phyloP scores from a whole-genome alignment of 2,329 filamentous ascomycete species.

The Graphilbum sp. region DNA sequence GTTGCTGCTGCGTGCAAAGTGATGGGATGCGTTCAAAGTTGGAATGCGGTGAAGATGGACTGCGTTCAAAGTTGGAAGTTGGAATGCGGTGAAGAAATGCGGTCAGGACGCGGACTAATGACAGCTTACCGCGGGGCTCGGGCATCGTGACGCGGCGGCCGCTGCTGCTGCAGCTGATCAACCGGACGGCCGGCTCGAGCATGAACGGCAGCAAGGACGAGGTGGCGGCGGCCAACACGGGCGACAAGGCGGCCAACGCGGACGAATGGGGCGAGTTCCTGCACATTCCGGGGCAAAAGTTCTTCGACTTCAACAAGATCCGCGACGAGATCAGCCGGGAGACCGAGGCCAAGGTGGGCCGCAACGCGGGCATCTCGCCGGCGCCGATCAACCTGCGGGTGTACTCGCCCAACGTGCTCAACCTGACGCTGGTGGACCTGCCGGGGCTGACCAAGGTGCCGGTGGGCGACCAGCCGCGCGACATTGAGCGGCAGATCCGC shows the following conservation, averaged over 20 bases:
- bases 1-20: no score
- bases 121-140: conserved; percentile 84
- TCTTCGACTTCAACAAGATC: conserved; percentile 89
- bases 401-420: conserved; percentile 92
- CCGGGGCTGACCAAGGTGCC: conserved; percentile 95
- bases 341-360: conserved; percentile 48
- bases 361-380: conserved; percentile 95
- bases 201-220: conserved; percentile 59
- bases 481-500: conserved; percentile 97
- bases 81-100: no score
- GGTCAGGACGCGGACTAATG: no score
- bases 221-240: conserved; percentile 42
- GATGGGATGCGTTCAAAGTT: not conserved
- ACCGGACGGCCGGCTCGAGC: conserved; percentile 50
- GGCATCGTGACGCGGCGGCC: conserved; percentile 95
- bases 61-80: no score
- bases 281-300: conserved; percentile 83
- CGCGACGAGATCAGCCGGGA: conserved; percentile 93
- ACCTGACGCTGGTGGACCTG: conserved; percentile 88
- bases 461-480: conserved; percentile 90
- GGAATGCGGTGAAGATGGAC: not conserved
- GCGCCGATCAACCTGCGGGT: conserved; percentile 98
- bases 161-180: conserved; percentile 94
- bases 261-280: conserved; percentile 99
- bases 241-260: conserved; percentile 74